Evolutionary conservation across 2,329 filamentous ascomycete species (phyloP).

Genomic region (Phyllosticta capitalensis): DNA sequence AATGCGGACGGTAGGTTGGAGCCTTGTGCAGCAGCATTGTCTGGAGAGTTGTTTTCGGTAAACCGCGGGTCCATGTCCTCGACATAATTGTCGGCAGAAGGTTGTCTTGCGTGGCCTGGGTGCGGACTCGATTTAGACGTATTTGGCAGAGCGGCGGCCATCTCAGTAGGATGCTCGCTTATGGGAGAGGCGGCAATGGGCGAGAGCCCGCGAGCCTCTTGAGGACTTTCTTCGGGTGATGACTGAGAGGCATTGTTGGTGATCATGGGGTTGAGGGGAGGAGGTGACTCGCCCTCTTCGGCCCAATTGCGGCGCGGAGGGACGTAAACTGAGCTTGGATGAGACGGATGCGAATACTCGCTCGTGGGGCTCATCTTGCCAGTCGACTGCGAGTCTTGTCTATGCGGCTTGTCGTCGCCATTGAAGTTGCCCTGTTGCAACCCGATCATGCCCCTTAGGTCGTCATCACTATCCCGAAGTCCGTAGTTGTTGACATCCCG

Average conservation of each 20-base stretch:
- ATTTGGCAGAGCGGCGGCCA: conserved; percentile 12
- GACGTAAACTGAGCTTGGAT: conserved; percentile 24
- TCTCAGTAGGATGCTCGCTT: conserved; percentile 22
- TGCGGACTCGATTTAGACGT: conserved; percentile 11
- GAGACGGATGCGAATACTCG: conserved; percentile 45
- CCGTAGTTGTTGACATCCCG: conserved; percentile 24
- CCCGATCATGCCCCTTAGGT: conserved; percentile 65
- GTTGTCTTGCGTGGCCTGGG: conserved; percentile 3
- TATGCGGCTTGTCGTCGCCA: conserved; percentile 19
- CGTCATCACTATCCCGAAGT: conserved; percentile 54
- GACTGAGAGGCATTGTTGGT: neutral
- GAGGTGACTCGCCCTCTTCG: conserved; percentile 4
- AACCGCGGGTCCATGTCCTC: conserved; percentile 92
- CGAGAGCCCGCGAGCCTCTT: conserved; percentile 25
- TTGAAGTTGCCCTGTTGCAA: conserved; percentile 47
- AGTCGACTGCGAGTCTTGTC: conserved; percentile 28
- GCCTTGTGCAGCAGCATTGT: neutral
- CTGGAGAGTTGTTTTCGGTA: conserved; percentile 35
- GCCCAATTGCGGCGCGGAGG: conserved; percentile 40
- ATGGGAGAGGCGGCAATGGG: conserved; percentile 28
- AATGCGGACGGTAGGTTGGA: conserved; percentile 21
- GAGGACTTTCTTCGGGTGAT: conserved; percentile 12
- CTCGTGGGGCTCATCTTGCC: conserved; percentile 50
- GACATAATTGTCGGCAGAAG: conserved; percentile 54
- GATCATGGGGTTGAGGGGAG: conserved; percentile 1